These are phyloP conservation scores for Coniochaeta sp. DNA, from an alignment of 2,329 filamentous ascomycete species.

Conservation along the genomic window DNA sequence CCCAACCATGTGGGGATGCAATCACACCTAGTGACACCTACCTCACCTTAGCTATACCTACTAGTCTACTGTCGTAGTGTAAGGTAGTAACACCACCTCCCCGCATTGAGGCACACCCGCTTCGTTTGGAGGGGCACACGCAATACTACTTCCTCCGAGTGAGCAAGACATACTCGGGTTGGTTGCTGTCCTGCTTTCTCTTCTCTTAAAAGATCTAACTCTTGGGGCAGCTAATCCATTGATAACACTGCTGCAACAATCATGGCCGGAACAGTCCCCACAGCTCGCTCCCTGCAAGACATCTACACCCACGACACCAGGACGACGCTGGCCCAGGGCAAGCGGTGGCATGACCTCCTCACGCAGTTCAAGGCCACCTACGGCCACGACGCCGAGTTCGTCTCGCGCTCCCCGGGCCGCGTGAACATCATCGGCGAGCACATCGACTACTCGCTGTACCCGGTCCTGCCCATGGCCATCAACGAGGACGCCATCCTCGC, in stretches of 20 bases:
- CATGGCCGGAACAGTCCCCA: slow-evolving; percentile 56
- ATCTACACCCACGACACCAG: slow-evolving; percentile 76
- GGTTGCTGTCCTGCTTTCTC: no score
- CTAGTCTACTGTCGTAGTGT: no score
- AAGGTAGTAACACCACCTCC: background rate
- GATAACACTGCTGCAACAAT: no score
- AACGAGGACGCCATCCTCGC: slow-evolving; percentile 86
- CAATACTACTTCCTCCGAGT: no score
- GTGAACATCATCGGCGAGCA: slow-evolving; percentile 99
- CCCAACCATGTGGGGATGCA: background rate
- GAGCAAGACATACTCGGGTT: no score
- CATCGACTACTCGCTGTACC: slow-evolving; percentile 97
- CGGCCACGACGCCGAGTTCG: slow-evolving; percentile 65
- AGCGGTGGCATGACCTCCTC: slow-evolving; percentile 70
- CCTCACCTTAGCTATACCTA: no score
- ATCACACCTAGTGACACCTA: background rate
- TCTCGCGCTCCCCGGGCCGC: slow-evolving; percentile 83
- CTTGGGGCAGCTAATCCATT: no score
- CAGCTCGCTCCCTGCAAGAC: slow-evolving; percentile 65
- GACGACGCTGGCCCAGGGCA: slow-evolving; percentile 56
- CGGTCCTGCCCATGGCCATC: slow-evolving; percentile 92
- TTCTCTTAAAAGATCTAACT: no score
- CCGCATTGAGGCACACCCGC: background rate
- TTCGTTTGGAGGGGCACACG: background rate
- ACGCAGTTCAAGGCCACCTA: slow-evolving; percentile 64